Evolutionary conservation across 75 land plant species (phyloP), one percentile per base, ranked within the genome.

Genomic region (Selaginella tamariscina): DNA sequence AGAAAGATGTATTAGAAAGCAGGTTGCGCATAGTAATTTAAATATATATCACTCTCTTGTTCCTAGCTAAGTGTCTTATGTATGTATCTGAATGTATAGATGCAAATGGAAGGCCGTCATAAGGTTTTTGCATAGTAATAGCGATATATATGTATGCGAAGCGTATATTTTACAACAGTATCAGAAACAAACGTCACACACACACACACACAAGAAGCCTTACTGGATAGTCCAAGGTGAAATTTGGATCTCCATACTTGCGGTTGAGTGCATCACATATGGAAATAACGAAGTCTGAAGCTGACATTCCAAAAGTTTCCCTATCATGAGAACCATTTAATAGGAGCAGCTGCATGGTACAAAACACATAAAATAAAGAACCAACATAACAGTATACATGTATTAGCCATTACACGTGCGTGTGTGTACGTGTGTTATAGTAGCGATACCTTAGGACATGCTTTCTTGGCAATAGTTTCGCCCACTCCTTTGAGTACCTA

Each of bases 261-360:
- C 97, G 78, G 75, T 89, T 94, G 31, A 94, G 71, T 54, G 96
- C 83, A 82, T 94, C 85, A 59, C 86, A 77, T 27, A 94, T 89
- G 26, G 98, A 86, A 32, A 83, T 77, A 13, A 89, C 82, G 81
- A 89, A 93, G 56, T 75, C 79, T 32, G 88, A 87, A n/a, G 96
- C 96, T 39, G 78, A 57, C 76, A 94, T 87, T 57, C 91, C 91
- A 55, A 66, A 71, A 44, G 96, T 89, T 75, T 94, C 98, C 55
- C 98, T 81, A 72, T 94, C 98, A 75, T 83, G 85, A 54, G 91
- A 71, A 33, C 96, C 88, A 74, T 94, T 94, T 70, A 94, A 73
- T 44, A 94, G 39, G 72, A 89, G 86, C 54, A 94, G 84, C 98
- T 94, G 73, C 29, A 69, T 29, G 18, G 29, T 22, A 64, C 24